Percentiles rank a stretch among this genome's conserved stretches.
Conservation (phyloP, 2,329 filamentous ascomycete species). For the Nemania sp. region DNA sequence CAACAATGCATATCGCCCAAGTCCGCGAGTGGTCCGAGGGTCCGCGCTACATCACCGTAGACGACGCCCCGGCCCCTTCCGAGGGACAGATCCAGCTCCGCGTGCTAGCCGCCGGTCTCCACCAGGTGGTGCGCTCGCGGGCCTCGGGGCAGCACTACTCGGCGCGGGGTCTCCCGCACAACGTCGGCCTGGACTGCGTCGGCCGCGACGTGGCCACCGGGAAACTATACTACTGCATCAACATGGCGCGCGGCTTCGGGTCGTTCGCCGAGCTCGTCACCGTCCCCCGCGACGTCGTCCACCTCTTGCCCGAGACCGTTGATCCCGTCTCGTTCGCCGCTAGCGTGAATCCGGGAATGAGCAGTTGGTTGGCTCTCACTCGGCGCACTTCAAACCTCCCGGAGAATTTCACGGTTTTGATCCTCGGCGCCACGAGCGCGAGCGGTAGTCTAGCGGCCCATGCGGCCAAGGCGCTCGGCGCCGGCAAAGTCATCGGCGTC, state of each 20-base stretch:
- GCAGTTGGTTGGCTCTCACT: constrained; percentile 60
- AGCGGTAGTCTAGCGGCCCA: constrained; percentile 55
- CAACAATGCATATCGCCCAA: constrained; percentile 35
- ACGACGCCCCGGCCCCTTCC: constrained; percentile 43
- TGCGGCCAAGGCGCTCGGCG: constrained; percentile 52
- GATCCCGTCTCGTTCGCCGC: constrained; percentile 56
- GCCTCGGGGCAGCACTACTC: constrained; percentile 60
- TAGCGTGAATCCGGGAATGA: constrained; percentile 58
- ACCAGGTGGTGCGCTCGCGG: constrained; percentile 56
- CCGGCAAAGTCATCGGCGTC: constrained; percentile 53
- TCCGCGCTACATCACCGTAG: constrained; percentile 38
- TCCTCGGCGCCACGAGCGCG: constrained; percentile 57
- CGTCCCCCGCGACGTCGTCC: constrained; percentile 42
- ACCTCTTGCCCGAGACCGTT: constrained; percentile 48
- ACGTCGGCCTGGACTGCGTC: constrained; percentile 57
- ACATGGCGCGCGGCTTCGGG: constrained; percentile 43
- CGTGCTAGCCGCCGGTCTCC: constrained; percentile 55
- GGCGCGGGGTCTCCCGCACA: constrained; percentile 51
- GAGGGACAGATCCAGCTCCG: constrained; percentile 51
- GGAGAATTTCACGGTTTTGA: constrained; percentile 50
- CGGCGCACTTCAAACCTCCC: constrained; percentile 47
- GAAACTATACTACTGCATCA: constrained; percentile 54
- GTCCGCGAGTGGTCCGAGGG: constrained; percentile 37
- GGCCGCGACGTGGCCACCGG: constrained; percentile 50
- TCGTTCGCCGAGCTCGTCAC: constrained; percentile 54